Conservation (phyloP, 768 basidiomycete genomes). For the Tubosaeta sp. region DNA sequence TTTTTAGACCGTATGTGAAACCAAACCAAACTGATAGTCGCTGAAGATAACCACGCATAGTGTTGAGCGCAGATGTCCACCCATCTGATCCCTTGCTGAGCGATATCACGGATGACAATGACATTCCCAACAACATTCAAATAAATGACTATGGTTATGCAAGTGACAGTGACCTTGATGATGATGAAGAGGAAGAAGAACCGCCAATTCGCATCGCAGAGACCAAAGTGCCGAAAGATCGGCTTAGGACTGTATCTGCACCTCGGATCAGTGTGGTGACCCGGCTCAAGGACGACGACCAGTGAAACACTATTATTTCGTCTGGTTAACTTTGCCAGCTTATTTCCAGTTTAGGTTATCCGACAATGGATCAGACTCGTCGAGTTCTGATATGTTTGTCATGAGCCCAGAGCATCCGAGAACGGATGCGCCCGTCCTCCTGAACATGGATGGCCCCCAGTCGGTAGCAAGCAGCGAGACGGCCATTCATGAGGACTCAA, state of each 20-base stretch:
- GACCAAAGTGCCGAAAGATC: background rate
- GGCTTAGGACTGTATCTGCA: background rate
- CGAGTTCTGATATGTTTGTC: constrained; percentile 17
- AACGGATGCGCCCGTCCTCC: background rate
- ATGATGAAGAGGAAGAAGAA: constrained; percentile 22
- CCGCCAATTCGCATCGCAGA: background rate
- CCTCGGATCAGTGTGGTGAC: background rate
- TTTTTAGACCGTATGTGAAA: constrained; percentile 21
- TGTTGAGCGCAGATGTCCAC: constrained; percentile 8
- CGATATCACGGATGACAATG: constrained; percentile 10
- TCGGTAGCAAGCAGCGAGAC: background rate
- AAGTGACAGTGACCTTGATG: constrained; percentile 34
- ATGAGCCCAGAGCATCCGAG: constrained; percentile 9
- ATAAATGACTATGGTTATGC: constrained; percentile 27
- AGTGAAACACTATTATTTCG: background rate
- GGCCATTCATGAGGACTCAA: background rate
- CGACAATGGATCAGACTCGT: constrained; percentile 10
- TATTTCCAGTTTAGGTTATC: constrained; percentile 8
- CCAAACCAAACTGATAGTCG: rapidly evolving
- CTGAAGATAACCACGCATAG: background rate
- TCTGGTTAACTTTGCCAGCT: background rate
- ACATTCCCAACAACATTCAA: constrained; percentile 1
- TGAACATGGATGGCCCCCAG: background rate
- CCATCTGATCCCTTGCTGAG: constrained; percentile 6
- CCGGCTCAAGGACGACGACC: constrained; percentile 7